Evolutionary conservation across 257 asterid species (phyloP), one percentile per base, ranked within the genome.

Genomic region (Solanum microdontum): DNA sequence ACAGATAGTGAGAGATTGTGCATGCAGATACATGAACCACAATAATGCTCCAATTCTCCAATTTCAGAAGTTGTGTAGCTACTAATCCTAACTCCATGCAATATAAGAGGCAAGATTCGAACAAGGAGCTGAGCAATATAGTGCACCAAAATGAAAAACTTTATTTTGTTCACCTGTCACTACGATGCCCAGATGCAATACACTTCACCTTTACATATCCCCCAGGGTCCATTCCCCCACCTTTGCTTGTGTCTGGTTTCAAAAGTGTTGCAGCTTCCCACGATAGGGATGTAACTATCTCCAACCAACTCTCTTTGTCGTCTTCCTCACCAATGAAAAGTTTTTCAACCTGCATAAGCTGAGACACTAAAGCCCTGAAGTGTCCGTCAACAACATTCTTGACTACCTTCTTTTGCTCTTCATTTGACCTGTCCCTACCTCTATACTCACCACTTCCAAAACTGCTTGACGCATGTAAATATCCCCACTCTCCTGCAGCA

Each of bases 151-250:
- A 48, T 48, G 85, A 82, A 48, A 48, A 48, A 30, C 39, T 86
- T 51, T 79, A 73, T 34, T 68, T 15, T 48, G 82, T 73, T 90
- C 93, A 97, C 99, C 99, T 94, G 88, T 97, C 97, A 70, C 95
- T 93, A 45, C 97, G 98, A 89, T 82, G 93, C 73, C 99, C 99
- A 58, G 98, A 93, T 70, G 99, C 98, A 82, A 95, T 89, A 90
- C 99, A 95, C 91, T 97, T 95, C 30, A 97, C 98, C 91, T 97
- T 97, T 83, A 95, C 99, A 85, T 97, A 97, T 15, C 97, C 95
- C 88, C 97, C 98, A 2, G 98, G 99, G 91, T 97, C 99, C 99
- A 95, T 97, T 91, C 96, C 98, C 77, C 97, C 98, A 82, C 99
- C 95, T 82, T 93, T 93, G 91, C 98, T 97, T 84, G 89, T 97